phyloP scores from a whole-genome alignment of 345 rosid genomes.

The Boechera divaricarpa region DNA sequence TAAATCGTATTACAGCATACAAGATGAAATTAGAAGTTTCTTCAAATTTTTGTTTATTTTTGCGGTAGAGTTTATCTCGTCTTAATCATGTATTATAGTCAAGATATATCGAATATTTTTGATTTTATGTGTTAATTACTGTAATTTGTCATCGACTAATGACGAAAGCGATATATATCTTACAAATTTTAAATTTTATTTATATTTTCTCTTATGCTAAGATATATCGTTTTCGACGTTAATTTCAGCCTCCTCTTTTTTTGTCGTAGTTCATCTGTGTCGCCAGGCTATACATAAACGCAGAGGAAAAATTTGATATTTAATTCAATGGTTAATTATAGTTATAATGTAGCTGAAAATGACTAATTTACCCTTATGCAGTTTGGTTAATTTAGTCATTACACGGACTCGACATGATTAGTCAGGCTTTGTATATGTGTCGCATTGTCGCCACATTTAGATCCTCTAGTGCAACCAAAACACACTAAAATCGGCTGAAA shows the following conservation, averaged over 20 bases:
- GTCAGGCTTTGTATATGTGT: constrained; percentile 49
- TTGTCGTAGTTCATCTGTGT: constrained; percentile 41
- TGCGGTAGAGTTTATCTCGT: constrained; percentile 21
- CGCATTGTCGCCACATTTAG: constrained; percentile 41
- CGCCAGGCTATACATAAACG: constrained; percentile 7
- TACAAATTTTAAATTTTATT: not conserved
- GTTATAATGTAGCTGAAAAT: not conserved
- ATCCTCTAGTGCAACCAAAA: constrained; percentile 35
- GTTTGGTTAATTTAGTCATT: constrained; percentile 39
- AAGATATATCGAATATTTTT: not conserved
- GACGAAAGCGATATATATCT: constrained; percentile 28
- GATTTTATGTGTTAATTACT: not conserved
- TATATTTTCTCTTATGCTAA: not conserved
- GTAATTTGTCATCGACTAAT: constrained; percentile 23
- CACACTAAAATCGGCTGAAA: constrained; percentile 46
- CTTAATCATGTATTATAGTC: not conserved
- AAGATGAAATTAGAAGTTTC: not conserved
- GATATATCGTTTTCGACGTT: constrained; percentile 36
- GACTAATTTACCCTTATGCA: constrained; percentile 36
- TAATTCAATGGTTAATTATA: constrained; percentile 20
- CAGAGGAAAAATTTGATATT: not conserved
- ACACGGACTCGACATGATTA: constrained; percentile 45
- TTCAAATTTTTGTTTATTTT: not conserved
- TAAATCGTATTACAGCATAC: constrained; percentile 14
- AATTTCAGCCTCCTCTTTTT: constrained; percentile 25